Evolutionary conservation across 2,329 filamentous ascomycete genomes (phyloP).

Genomic region (Hypomyces perniciosus): DNA sequence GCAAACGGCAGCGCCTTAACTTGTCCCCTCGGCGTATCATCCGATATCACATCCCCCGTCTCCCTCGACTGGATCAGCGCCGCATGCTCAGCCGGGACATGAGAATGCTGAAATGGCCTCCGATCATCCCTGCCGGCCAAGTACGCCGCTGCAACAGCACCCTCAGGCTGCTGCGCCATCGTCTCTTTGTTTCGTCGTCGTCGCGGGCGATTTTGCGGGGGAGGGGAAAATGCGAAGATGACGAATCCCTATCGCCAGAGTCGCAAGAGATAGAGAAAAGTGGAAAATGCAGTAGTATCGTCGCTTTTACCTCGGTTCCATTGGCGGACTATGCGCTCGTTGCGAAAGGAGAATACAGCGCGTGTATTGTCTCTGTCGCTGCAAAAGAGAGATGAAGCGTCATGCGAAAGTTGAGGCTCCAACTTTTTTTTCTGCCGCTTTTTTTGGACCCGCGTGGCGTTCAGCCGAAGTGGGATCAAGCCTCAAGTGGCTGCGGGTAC

Average conservation of each 20-base stretch:
- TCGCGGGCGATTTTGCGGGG: not conserved
- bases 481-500: too few relatives aligned
- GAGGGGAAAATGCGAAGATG: too few relatives aligned
- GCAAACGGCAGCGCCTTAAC: conserved; percentile 46
- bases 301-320: too few relatives aligned
- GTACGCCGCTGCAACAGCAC: conserved; percentile 16
- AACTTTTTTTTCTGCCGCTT: conserved; percentile 10
- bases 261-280: too few relatives aligned
- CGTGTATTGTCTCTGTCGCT: not conserved
- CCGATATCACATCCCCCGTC: conserved; percentile 49
- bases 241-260: too few relatives aligned
- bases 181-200: not conserved
- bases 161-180: conserved; percentile 8
- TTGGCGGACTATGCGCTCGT: too few relatives aligned
- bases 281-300: too few relatives aligned
- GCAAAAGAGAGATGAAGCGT: not conserved
- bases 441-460: not conserved
- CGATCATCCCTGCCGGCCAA: conserved; percentile 27
- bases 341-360: too few relatives aligned
- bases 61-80: conserved; percentile 54
- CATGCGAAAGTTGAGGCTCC: conserved; percentile 4
- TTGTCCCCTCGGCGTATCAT: conserved; percentile 29
- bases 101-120: conserved; percentile 24
- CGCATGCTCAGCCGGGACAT: conserved; percentile 28
- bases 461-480: not conserved